Base-by-base conservation (phyloP, 2,329 filamentous ascomycete species). In the Myriosclerotinia scirpicola region DNA sequence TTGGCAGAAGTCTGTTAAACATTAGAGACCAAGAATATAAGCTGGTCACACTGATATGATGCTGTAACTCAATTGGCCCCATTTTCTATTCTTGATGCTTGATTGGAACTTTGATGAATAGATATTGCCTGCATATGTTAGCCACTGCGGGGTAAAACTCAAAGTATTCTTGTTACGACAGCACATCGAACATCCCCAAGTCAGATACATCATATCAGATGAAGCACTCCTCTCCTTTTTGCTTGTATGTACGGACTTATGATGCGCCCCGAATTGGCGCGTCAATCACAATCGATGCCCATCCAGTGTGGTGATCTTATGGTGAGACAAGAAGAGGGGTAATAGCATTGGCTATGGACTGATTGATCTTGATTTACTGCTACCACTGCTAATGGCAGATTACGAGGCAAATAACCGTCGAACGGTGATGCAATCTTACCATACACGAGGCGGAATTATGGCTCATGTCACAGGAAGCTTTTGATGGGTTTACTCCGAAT, bases 291-390 rank as follows among this genome's bases (percentile, higher is more conserved):
- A 36, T 40, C 20, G 20, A 15, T 11, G 12, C 20, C 26, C 22
- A 60, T n/a, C 20, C 17, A 38, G 34, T 52, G 17, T 34, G 11
- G 20, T 26, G 12, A 20, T 55, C 5, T 38, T 14, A 38, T 40
- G 17, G 54, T 44, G 36, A 22, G 54, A 60, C 54, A 60, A 46
- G 46, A 65, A 44, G 64, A 65, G 64, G 64, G 64, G 64, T 65
- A 65, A 20, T 22, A 52, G 22, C 44, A 3, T 54, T 61, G 3
- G 22, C 36, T 60, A 52, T 26, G 64, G 36, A 17, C 48, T 53
- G 20, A 14, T 26, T 53, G 8, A 34, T 22, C 36, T 46, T 60
- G 5, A 6, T 26, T 44, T 26, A 22, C 38, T 15, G 26, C 12
- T 46, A 4, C 3, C 20, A 26, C 7, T 44, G 8, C 11, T 34